Conservation (phyloP, 331 rosid genomes). For the Malus hybrid region DNA sequence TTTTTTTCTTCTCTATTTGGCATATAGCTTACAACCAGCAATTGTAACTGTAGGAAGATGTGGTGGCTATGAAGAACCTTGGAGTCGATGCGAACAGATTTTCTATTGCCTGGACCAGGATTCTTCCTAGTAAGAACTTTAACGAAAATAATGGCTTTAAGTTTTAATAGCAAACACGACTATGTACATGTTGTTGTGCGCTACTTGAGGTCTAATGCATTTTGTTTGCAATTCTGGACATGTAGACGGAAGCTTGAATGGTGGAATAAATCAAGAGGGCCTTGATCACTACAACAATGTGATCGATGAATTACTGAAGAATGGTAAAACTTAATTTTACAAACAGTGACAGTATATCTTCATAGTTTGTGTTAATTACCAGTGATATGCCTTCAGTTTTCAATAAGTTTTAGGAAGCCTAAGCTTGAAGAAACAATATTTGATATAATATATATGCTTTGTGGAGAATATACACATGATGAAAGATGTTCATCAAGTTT, state of each 20-base stretch:
- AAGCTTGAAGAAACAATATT: no score
- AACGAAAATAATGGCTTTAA: background rate
- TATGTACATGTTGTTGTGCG: background rate
- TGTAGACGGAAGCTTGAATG: background rate
- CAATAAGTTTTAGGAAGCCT: no score
- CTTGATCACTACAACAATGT: background rate
- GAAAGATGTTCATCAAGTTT: no score
- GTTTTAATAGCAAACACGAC: background rate
- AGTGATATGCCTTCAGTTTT: no score
- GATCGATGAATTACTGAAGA: background rate
- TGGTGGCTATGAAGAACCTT: background rate
- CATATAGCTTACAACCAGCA: background rate
- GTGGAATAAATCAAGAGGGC: background rate
- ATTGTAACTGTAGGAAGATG: background rate
- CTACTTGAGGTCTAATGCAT: background rate
- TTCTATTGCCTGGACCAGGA: constrained; percentile 13
- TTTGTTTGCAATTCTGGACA: no score
- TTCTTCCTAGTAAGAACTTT: constrained; percentile 1
- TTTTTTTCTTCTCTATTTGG: background rate
- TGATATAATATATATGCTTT: no score
- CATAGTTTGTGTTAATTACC: no score
- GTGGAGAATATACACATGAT: no score
- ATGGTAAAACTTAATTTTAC: background rate
- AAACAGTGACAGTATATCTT: no score
- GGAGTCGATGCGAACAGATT: constrained; percentile 10